Evolutionary conservation across 768 basidiomycete species (phyloP), one percentile per base, ranked within the genome.

Genomic region (Phlebiopsis flavidoalba): DNA sequence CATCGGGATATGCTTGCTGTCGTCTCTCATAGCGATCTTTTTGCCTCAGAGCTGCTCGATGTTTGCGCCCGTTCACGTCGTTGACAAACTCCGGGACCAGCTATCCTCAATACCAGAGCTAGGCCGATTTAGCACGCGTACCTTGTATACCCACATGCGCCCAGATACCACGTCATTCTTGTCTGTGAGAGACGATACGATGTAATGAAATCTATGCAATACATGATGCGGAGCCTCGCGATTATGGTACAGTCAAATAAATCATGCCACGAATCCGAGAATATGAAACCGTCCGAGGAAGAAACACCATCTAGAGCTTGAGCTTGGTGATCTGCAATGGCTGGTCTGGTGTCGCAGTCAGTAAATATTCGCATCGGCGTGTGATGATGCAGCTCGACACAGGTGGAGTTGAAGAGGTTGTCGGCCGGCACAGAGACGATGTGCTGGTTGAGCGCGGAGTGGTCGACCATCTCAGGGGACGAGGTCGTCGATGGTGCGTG

Each of bases 401-500:
- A 97, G 65, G 93, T 97, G 49, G 72, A 74, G 47, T 89, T 80
- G 67, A 88, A 96, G 26, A 95, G 76, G n/a, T 79, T 79, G 66
- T 93, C 92, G 2, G 74, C 77, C 0, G 93, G 91, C 3, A 89
- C 86, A 3, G 83, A 66, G 1, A 84, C 86, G 19, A 86, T 72
- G 67, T 93, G 93, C 24, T 79, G 72, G 56, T 78, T 76, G 33
- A 96, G 74, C 55, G 85, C 87, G 1, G 83, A 82, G 12, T 86
- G 85, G 63, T 98, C 93, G 8, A 98, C 93, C 95, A 98, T 95
- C 48, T 85, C 83, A n/a, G 0, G 90, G 91, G 0, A 86, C 84
- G 59, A 98, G 76, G 36, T 98, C 93, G 57, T 80, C 81, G 48
- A 98, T 72, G 0, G 83, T 89, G 3, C 80, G 84, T 0, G 95